Base-by-base conservation (phyloP, 2,329 filamentous ascomycete genomes). In the Botrytis medusae region DNA sequence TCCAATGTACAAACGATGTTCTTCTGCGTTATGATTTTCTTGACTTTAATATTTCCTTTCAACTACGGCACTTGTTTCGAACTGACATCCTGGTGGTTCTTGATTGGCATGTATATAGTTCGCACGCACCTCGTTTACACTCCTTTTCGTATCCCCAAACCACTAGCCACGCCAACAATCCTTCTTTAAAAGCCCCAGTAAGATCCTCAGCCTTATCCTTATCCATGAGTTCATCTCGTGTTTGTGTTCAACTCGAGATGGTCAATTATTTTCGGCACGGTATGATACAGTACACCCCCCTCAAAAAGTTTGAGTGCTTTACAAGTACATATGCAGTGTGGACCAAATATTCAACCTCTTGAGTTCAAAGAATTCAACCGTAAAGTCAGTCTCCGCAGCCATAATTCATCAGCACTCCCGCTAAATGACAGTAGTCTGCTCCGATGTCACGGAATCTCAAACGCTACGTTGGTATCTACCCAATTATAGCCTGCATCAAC, bases 141-240 rank as follows among this genome's bases (percentile, higher is more conserved):
- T 37, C 37, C 68, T 34, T 29, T 69, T 60, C 67, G 54, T 61
- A 46, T 29, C 29, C 29, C 54, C 20, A 34, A 59, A n/a, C 51
- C 16, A 25, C 32, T 40, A 62, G 22, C 57, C 68, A 46, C 54
- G 37, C 37, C 65, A 69, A 34, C 18, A n/a, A 42, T 42, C 57
- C 20, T 70, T 34, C 44, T 20, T 34, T 46, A n/a, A n/a, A 46
- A 40, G 37, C 54, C 54, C 54, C 44, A 40, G 16, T 46, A 12
- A 46, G 68, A 61, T 62, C 29, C 51, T 70, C 68, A 70, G 68
- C 68, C 68, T 62, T 42, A 42, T n/a, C 48, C 40, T 62, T 46
- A 46, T 70, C 54, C 68, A 62, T 61, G 54, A 46, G 68, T 70
- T 70, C 68, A 61, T 70, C 68, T 70, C 68, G 54, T 70, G 67